Evolutionary conservation across 352 stramenopile genomes (phyloP).

Genomic region (Phytophthora citrophthora): DNA sequence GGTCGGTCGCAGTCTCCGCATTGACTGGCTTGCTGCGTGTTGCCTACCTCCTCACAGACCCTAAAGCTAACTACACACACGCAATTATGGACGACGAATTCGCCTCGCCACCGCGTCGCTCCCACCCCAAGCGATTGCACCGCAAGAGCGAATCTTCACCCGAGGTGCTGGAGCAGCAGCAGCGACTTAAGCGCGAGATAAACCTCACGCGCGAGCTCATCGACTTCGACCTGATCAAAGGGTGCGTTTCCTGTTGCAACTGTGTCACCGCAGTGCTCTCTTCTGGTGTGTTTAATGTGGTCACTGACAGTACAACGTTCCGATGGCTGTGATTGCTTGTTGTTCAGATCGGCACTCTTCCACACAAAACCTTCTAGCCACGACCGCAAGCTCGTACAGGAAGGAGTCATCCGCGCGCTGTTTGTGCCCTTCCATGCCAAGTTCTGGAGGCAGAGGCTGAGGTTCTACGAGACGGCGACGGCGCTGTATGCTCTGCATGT

Average conservation of each 20-base stretch:
- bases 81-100: constrained; percentile 51
- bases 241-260: constrained; percentile 33
- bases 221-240: constrained; percentile 90
- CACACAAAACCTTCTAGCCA: constrained; percentile 86
- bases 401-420: constrained; percentile 71
- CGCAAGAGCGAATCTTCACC: constrained; percentile 58
- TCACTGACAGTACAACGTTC: constrained; percentile 6
- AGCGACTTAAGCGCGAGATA: constrained; percentile 63
- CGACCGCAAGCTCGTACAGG: constrained; percentile 79
- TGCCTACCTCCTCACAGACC: not conserved
- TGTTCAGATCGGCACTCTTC: constrained; percentile 75
- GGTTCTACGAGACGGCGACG: constrained; percentile 69
- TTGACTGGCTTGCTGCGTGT: constrained; percentile 3
- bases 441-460: constrained; percentile 80
- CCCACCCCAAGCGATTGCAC: constrained; percentile 47
- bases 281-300: constrained; percentile 2
- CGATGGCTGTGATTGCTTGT: not conserved
- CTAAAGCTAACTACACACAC: not conserved
- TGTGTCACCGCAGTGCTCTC: not conserved
- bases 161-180: constrained; percentile 36
- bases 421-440: constrained; percentile 75
- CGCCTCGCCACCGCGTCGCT: constrained; percentile 26
- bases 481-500: constrained; percentile 65
- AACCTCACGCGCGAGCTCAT: constrained; percentile 80
- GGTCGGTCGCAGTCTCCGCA: not conserved